Conservation (phyloP, 306 rosid species). For the Malus asiatica region DNA sequence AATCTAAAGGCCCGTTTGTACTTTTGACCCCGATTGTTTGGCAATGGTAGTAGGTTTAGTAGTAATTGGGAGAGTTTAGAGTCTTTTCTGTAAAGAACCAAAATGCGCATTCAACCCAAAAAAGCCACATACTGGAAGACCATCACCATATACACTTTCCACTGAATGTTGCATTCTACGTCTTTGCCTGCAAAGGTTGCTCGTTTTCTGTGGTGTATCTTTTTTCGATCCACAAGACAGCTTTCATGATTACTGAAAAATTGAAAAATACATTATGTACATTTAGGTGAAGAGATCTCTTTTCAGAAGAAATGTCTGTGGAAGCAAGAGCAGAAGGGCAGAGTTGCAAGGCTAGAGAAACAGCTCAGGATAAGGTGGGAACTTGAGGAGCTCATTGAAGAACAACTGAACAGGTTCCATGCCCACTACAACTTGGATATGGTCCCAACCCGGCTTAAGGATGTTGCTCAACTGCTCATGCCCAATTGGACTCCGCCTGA, state of each 20-base stretch:
- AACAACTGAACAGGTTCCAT: constrained; percentile 32
- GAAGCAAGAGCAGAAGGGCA: constrained; percentile 34
- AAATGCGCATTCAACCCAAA: background rate
- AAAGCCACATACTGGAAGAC: background rate
- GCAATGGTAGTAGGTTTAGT: background rate
- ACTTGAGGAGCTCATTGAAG: constrained; percentile 39
- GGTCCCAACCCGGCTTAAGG: constrained; percentile 28
- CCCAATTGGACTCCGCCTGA: constrained; percentile 29
- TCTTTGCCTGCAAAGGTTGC: background rate
- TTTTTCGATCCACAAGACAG: background rate
- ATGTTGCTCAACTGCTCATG: constrained; percentile 33
- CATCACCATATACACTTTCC: background rate
- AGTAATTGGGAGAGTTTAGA: background rate
- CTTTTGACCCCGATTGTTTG: background rate
- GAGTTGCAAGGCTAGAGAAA: constrained; percentile 37
- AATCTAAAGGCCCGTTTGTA: background rate
- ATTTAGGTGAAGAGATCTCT: constrained; percentile 21
- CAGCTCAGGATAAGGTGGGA: constrained; percentile 33
- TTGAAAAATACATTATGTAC: background rate
- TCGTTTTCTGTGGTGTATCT: background rate
- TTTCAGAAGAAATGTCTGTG: constrained; percentile 28
- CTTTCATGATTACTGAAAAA: background rate
- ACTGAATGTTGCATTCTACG: background rate
- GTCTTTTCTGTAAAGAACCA: background rate
- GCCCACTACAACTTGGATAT: constrained; percentile 30